A percentile compares a stretch with the other conserved stretches of the same genome.
These are phyloP conservation scores for Exutisphaerella laricina DNA, from an alignment of 2,329 filamentous ascomycete genomes.

Conservation along the genomic window DNA sequence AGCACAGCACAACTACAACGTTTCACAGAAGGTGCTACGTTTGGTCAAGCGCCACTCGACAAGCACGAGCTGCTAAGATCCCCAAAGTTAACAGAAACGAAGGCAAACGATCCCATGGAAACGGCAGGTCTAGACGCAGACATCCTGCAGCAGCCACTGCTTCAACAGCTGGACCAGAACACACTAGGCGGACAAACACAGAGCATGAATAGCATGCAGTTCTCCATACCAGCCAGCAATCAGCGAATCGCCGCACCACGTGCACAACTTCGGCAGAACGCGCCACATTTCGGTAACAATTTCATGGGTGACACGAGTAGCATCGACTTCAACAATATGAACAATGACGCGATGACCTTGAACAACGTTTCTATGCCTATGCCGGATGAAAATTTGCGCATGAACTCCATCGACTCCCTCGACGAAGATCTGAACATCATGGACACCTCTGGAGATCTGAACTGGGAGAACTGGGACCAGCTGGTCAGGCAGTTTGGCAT, in stretches of 20 bases:
- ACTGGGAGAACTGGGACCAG: conserved; percentile 48
- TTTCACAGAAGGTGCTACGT: conserved; percentile 30
- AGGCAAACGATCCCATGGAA: conserved; percentile 17
- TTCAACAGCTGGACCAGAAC: conserved; percentile 8
- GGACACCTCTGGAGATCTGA: conserved; percentile 37
- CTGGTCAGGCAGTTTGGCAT: conserved; percentile 44
- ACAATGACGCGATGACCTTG: background rate
- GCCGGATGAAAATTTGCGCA: conserved; percentile 16
- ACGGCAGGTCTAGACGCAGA: conserved; percentile 7
- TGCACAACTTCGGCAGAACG: conserved; percentile 4
- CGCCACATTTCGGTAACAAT: conserved; percentile 12
- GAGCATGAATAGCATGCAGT: conserved; percentile 1
- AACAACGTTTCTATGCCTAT: conserved; percentile 16
- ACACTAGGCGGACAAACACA: background rate
- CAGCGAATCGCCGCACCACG: conserved; percentile 10
- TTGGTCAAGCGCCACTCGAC: conserved; percentile 31
- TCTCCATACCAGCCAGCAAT: background rate
- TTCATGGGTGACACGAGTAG: conserved; percentile 10
- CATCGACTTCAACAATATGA: conserved; percentile 14
- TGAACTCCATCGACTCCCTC: conserved; percentile 25
- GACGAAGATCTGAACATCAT: conserved; percentile 26
- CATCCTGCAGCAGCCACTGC: conserved; percentile 8
- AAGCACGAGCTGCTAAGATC: conserved; percentile 31
- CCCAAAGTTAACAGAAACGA: conserved; percentile 22
- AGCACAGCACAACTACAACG: conserved; percentile 31